A percentile compares a stretch with the other conserved stretches of the same genome.
Evolutionary conservation across 1,139 yeast species (phyloP).

Genomic region (Suhomyces guaymorum): DNA sequence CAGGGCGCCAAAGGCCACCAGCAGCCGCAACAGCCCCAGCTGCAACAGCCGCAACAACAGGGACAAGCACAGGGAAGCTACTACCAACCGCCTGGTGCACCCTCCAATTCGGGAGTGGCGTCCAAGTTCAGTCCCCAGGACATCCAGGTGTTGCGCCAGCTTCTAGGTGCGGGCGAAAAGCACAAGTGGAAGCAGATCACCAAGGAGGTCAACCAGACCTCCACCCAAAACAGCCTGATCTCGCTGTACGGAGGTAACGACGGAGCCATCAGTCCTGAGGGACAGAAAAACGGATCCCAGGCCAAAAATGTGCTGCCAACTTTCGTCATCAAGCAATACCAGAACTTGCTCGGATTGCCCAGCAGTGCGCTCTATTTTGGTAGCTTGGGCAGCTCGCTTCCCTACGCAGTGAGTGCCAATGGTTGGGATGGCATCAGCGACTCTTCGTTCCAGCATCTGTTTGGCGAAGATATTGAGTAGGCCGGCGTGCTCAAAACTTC

Average conservation of each 20-base stretch:
- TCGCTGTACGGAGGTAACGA: slow-evolving; percentile 10
- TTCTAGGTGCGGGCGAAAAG: slow-evolving; percentile 44
- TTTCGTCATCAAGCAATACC: slow-evolving; percentile 47
- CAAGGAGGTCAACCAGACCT: slow-evolving; percentile 40
- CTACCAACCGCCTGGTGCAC: slow-evolving; percentile 9
- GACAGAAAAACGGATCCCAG: slow-evolving; percentile 14
- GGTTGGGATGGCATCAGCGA: slow-evolving; percentile 42
- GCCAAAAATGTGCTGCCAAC: slow-evolving; percentile 46
- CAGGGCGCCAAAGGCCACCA: slow-evolving; percentile 12
- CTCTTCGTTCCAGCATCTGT: slow-evolving; percentile 19
- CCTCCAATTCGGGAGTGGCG: too few species aligned
- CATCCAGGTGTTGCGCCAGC: slow-evolving; percentile 40
- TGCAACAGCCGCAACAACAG: slow-evolving; percentile 7
- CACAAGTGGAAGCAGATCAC: slow-evolving; percentile 52
- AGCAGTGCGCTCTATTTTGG: slow-evolving; percentile 43
- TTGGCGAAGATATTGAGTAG: slow-evolving; percentile 19
- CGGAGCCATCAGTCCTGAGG: slow-evolving; percentile 8
- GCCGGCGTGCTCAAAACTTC: neutral
- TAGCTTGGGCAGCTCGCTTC: slow-evolving; percentile 41
- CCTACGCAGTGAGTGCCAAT: slow-evolving; percentile 39
- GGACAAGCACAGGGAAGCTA: slow-evolving; percentile 1
- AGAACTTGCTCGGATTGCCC: slow-evolving; percentile 43
- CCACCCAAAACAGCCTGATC: slow-evolving; percentile 15
- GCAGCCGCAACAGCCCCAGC: slow-evolving; percentile 7
- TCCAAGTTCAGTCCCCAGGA: too few species aligned